phyloP scores from a whole-genome alignment of 306 rosid genomes.

The Mucuna pruriens region DNA sequence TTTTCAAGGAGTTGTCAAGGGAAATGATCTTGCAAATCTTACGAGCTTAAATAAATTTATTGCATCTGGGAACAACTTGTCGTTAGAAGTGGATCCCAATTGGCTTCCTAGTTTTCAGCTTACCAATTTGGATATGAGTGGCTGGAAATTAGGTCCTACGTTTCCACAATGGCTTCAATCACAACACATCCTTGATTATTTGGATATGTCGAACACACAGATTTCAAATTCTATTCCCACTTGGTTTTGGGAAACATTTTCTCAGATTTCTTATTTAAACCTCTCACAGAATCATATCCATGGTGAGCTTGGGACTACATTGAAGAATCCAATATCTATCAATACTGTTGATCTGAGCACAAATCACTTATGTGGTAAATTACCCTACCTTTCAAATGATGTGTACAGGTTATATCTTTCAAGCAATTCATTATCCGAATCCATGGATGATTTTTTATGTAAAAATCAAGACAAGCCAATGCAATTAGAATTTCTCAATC shows the following conservation, averaged over 20 bases:
- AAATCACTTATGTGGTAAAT: not conserved
- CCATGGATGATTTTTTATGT: not conserved
- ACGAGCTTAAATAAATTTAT: not conserved
- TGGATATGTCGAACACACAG: conserved; percentile 20
- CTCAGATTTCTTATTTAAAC: not conserved
- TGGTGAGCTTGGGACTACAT: not conserved
- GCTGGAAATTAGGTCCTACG: conserved; percentile 14
- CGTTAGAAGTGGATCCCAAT: not conserved
- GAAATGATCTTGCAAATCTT: conserved; percentile 1
- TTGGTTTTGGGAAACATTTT: not conserved
- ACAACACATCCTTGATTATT: not conserved
- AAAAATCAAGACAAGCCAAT: no score
- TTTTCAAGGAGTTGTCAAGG: not conserved
- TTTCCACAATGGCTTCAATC: conserved; percentile 36
- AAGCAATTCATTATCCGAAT: conserved; percentile 4
- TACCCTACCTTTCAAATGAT: not conserved
- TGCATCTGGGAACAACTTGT: not conserved
- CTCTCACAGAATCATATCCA: conserved; percentile 28
- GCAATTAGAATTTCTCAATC: not conserved
- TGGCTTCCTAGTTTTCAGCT: conserved; percentile 25
- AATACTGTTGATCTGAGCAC: not conserved
- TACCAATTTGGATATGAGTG: rapidly evolving
- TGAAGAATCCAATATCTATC: not conserved
- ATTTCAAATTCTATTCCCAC: conserved; percentile 24
- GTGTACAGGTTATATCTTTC: not conserved